phyloP scores from a whole-genome alignment of 345 rosid species.

The Cardamine chenopodiifolia region DNA sequence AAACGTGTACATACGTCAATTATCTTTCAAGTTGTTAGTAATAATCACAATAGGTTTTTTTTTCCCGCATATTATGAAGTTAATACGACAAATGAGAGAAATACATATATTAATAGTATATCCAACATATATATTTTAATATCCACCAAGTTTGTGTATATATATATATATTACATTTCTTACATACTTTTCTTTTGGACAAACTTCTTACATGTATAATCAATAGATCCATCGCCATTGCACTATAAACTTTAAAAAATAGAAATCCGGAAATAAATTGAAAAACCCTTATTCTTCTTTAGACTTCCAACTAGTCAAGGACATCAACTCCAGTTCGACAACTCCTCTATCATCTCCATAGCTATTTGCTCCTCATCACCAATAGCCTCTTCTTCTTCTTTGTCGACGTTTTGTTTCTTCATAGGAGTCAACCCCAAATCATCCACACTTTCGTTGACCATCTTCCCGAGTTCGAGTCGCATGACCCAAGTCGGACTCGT shows the following conservation, averaged over 20 bases:
- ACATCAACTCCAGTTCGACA: slow-evolving; percentile 55
- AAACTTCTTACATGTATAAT: slow-evolving; percentile 21
- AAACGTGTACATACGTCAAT: no score
- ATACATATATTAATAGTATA: not conserved
- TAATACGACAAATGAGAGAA: not conserved
- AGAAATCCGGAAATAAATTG: not conserved
- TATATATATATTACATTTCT: slow-evolving; percentile 16
- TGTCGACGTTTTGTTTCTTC: slow-evolving; percentile 26
- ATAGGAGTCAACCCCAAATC: not conserved
- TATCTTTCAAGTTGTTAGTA: no score
- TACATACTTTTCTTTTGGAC: not conserved
- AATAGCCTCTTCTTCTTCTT: slow-evolving; percentile 34
- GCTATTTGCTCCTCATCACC: slow-evolving; percentile 45
- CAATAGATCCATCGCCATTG: not conserved
- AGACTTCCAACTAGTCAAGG: not conserved
- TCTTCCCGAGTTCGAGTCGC: slow-evolving; percentile 61
- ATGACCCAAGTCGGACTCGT: slow-evolving; percentile 67
- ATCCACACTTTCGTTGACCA: slow-evolving; percentile 19
- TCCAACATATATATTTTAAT: not conserved
- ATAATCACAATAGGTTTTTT: no score
- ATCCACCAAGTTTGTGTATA: not conserved
- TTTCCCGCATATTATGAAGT: no score
- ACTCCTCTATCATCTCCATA: slow-evolving; percentile 76
- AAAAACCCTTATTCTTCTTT: not conserved
- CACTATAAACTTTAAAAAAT: not conserved